These are phyloP conservation scores for Boletales sp. DNA, from an alignment of 768 basidiomycete species.

Conservation along the genomic window DNA sequence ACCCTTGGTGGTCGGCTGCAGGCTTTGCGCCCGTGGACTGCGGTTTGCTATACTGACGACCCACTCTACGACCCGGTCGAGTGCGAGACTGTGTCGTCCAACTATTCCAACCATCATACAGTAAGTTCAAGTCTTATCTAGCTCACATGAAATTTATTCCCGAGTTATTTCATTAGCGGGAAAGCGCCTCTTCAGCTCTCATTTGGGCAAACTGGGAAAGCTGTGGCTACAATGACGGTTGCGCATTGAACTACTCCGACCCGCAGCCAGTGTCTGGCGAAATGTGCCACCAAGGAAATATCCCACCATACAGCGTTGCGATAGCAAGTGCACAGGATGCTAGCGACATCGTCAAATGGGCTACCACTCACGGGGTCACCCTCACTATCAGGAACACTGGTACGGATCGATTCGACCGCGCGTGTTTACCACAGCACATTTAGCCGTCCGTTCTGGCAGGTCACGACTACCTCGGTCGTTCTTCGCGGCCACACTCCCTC, in stretches of 20 bases:
- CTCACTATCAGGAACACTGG: constrained; percentile 20
- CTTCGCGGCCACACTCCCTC: constrained; percentile 13
- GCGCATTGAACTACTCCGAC: constrained; percentile 16
- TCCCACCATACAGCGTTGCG: constrained; percentile 14
- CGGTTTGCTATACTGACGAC: too few relatives aligned
- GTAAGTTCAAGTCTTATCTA: neutral
- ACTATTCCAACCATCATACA: constrained; percentile 9
- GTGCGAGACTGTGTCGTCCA: constrained; percentile 9
- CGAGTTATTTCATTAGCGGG: constrained; percentile 5
- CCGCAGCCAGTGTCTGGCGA: constrained; percentile 12
- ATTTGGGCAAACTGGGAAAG: constrained; percentile 22
- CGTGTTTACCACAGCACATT: neutral
- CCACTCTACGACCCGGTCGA: constrained; percentile 4
- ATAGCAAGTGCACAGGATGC: constrained; percentile 16
- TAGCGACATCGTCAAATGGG: constrained; percentile 16
- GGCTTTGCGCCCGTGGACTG: constrained; percentile 15
- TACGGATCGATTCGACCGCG: neutral
- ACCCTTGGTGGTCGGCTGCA: constrained; percentile 9
- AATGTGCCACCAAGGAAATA: constrained; percentile 12
- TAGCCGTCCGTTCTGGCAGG: neutral
- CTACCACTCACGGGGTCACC: constrained; percentile 8
- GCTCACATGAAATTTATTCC: neutral
- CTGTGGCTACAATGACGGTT: constrained; percentile 13
- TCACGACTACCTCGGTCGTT: constrained; percentile 18
- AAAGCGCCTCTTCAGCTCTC: constrained; percentile 10